phyloP scores from a whole-genome alignment of 306 rosid genomes.

The Sindora glabra region DNA sequence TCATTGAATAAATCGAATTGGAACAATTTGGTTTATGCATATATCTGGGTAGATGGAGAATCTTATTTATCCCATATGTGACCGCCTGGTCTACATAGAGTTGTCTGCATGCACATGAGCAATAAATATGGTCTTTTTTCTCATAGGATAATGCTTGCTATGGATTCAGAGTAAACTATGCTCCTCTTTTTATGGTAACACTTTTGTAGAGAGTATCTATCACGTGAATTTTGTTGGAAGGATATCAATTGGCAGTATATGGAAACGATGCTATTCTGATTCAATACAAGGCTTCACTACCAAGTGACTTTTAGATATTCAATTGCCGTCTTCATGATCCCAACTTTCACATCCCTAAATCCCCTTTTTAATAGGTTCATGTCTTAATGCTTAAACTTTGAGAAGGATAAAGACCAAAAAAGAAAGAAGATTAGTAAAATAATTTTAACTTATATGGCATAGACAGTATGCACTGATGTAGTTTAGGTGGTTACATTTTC shows the following conservation, averaged over 20 bases:
- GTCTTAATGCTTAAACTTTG: not conserved
- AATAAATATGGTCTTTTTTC: constrained; percentile 23
- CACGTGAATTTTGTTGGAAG: not conserved
- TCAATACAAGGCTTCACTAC: not conserved
- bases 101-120: constrained; percentile 15
- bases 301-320: not conserved
- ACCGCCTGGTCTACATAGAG: constrained; percentile 7
- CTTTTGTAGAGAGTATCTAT: not conserved
- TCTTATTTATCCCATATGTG: constrained; percentile 12
- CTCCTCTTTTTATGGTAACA: not conserved
- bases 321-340: not conserved
- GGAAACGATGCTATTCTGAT: constrained; percentile 8
- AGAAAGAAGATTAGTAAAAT: not conserved
- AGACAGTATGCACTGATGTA: not conserved
- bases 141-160: not conserved
- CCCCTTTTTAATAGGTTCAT: not conserved
- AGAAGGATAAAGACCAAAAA: not conserved
- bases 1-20: constrained; percentile 1
- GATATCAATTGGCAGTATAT: not conserved
- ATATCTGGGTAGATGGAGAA: not conserved
- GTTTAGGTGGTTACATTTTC: not conserved
- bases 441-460: not conserved
- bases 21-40: not conserved
- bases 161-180: not conserved
- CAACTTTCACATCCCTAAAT: constrained; percentile 3